These are phyloP conservation scores for Haplosporangium sp. DNA, from an alignment of 371 early-diverging fungal genomes.

Conservation along the genomic window DNA sequence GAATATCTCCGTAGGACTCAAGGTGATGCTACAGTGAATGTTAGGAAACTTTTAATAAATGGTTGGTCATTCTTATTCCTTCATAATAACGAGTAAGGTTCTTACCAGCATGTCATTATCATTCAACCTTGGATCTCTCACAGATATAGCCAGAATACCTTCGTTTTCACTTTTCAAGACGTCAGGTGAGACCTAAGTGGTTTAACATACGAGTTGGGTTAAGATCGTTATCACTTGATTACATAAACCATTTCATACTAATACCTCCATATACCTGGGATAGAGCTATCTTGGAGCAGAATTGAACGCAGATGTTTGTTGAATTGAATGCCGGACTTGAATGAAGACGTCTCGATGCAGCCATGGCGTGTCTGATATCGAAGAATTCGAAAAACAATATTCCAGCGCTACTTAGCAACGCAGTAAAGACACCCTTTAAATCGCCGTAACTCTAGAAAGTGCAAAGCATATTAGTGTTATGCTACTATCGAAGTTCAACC, in stretches of 20 bases:
- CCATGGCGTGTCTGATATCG: constrained; percentile 47
- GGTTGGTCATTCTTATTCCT: too few species aligned
- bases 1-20: constrained; percentile 27
- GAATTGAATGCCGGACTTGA: constrained; percentile 4
- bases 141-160: constrained; percentile 22
- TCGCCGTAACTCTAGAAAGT: constrained; percentile 33
- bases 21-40: constrained; percentile 14
- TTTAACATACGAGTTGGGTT: neutral
- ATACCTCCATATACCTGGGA: constrained; percentile 10
- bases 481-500: neutral
- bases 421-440: constrained; percentile 32
- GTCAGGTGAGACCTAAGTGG: constrained; percentile 30
- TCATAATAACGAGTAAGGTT: neutral
- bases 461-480: neutral
- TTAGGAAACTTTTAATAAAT: neutral
- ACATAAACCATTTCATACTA: neutral
- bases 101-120: constrained; percentile 41
- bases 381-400: constrained; percentile 42
- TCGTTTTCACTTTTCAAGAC: constrained; percentile 24
- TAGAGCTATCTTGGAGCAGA: constrained; percentile 16
- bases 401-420: constrained; percentile 24
- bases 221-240: neutral
- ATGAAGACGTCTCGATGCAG: constrained; percentile 14
- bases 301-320: constrained; percentile 14
- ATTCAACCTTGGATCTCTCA: constrained; percentile 22